Base-by-base conservation (phyloP, 306 rosid genomes). In the Geum urbanum region DNA sequence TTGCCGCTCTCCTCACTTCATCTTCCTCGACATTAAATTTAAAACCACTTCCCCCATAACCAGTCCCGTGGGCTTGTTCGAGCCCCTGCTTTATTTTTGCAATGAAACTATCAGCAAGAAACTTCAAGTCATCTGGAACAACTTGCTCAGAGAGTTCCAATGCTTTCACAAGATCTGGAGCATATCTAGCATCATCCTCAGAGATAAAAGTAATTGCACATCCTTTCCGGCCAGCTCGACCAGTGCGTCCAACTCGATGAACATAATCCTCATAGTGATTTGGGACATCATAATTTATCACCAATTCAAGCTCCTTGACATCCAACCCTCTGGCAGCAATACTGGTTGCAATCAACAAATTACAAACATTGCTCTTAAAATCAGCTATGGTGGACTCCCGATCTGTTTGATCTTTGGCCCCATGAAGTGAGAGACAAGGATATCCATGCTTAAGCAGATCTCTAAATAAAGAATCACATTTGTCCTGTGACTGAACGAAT, bases 181-280 rank as follows among this genome's bases (percentile, higher is more conserved):
- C 88, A 84, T 89, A 89, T 82, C 92, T 85, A 48, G 92, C 86
- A 69, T 89, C 98, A 22, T 89, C 98, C 77, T 88, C 96, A 2
- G 95, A 83, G 64, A 92, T 81, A 84, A 92, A 92, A 14, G 98
- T 92, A 67, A 92, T 92, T 46, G 96, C 92, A 63, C 91, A 92
- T 41, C 96, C 98, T 78, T 92, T 89, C 59, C 92, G 89, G 7
- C 96, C 98, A 76, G 98, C 98, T 35, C 96, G 91, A 20, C 98
- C 98, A 13, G 98, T 92, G 51, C 96, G 95, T 47, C 96, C 96
- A 72, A 92, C 98, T 11, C 98, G 96, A 68, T 92, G 98, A 46
- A 92, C 98, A 77, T 92, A 92, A 69, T 92, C 98, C 83, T 92
- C 98, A 32, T 92, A 92, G 85, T 92, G 98, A 78, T 92, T 92